Base-by-base conservation (phyloP, 176 grass and related monocot species). In the sorghum (Sorghum bicolor) region DNA sequence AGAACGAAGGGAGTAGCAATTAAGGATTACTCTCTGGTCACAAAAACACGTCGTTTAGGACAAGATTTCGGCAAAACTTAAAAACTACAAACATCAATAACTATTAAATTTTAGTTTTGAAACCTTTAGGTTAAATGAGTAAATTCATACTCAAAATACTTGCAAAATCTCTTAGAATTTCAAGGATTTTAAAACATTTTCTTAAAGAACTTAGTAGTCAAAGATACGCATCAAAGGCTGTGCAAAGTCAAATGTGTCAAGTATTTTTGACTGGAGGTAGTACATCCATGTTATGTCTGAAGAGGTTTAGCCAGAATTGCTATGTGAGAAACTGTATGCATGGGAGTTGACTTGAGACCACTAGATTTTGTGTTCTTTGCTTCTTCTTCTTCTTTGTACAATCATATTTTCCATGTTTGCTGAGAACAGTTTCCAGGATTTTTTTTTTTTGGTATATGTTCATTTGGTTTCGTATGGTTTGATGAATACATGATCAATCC, bases 361-460 rank as follows among this genome's bases (percentile, higher is more conserved):
- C 14, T 24, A 5, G 33, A 26, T 61, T n/a, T 63, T 52, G 5
- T 14, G 44, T 64, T 33, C 19, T 62, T 71, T 55, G 61, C n/a
- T 72, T 19, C 39, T 67, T 44, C 8, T 19, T 2, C 14, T 22
- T 25, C 13, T 66, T 60, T 58, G 63, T 70, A 50, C 34, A 69
- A 16, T 70, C 28, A 71, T 75, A 32, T 67, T 68, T 50, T 48
- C 50, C n/a, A 17, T 30, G 67, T 31, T 24, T 76, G 58, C 19
- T 16, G 67, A 25, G 25, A 70, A 68, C 28, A 10, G 29, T 24
- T 62, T 79, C 50, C 33, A 74, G 48, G 28, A 48, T 79, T 13
- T 8, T 70, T 79, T 13, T 8, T 70, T 85, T 78, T 30, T 61
- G 8, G 24, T 62, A 62, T 39, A 50, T 85, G 48, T 47, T 75